A percentile compares a stretch with the other conserved stretches of the same genome.
These are phyloP conservation scores for Maudiozyma bulderi DNA, from an alignment of 805 yeast species.

Conservation along the genomic window DNA sequence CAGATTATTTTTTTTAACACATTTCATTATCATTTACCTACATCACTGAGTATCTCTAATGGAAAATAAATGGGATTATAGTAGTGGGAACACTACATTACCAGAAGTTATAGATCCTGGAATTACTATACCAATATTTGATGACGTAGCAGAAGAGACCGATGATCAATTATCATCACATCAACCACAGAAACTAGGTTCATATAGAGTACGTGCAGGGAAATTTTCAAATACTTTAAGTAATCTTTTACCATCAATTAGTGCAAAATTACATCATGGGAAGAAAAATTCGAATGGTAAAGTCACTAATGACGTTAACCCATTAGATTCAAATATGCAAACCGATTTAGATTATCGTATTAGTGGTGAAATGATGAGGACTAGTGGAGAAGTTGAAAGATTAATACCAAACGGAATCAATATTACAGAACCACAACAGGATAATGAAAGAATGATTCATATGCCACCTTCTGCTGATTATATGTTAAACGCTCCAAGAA, in stretches of 20 bases:
- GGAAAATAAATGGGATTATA: slow-evolving; percentile 4
- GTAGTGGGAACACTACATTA: slow-evolving; percentile 7
- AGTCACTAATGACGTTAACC: slow-evolving; percentile 3
- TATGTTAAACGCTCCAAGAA: slow-evolving; percentile 20
- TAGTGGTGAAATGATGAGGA: slow-evolving; percentile 6
- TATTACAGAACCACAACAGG: slow-evolving; percentile 21
- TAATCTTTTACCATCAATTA: slow-evolving; percentile 28
- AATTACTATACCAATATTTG: slow-evolving; percentile 27
- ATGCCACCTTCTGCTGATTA: slow-evolving; percentile 22
- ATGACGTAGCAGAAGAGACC: slow-evolving; percentile 15
- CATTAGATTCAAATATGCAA: slow-evolving; percentile 9
- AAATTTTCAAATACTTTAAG: slow-evolving; percentile 30
- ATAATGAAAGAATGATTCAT: slow-evolving; percentile 18
- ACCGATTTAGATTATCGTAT: slow-evolving; percentile 12
- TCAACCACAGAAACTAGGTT: slow-evolving; percentile 25
- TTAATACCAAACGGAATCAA: slow-evolving; percentile 12
- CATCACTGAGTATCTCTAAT: background rate
- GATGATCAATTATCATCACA: slow-evolving; percentile 3
- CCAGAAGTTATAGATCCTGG: slow-evolving; percentile 29
- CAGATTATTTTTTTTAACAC: no score
- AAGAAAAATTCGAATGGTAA: slow-evolving; percentile 13
- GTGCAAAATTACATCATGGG: slow-evolving; percentile 28
- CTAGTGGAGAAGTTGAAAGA: background rate
- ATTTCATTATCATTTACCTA: no score
- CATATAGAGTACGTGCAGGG: slow-evolving; percentile 29